These are phyloP conservation scores for Botrytis elliptica DNA, from an alignment of 2,329 filamentous ascomycete species.

Conservation along the genomic window DNA sequence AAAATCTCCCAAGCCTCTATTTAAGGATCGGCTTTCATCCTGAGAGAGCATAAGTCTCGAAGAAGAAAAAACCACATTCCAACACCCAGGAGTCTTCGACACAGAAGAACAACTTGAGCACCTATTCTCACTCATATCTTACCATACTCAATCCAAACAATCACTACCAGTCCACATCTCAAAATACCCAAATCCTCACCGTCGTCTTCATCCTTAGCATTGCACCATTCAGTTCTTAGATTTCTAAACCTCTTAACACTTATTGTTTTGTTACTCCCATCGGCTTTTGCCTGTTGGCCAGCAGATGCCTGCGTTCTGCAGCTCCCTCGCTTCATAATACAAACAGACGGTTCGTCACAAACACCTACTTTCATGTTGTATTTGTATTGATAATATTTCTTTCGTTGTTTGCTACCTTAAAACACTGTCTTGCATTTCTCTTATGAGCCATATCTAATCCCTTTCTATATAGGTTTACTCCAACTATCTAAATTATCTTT, in stretches of 20 bases:
- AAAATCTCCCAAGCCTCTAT: not conserved
- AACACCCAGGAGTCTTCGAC: not conserved
- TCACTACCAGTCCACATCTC: not conserved
- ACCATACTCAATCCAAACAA: not conserved
- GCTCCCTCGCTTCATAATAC: not conserved
- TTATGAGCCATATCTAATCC: not conserved
- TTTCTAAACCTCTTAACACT: not conserved
- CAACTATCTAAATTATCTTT: not conserved
- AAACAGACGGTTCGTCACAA: constrained; percentile 5
- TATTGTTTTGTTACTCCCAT: not conserved
- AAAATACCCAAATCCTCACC: no score
- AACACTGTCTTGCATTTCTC: not conserved
- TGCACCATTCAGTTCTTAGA: not conserved
- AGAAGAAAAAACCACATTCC: not conserved
- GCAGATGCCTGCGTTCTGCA: not conserved
- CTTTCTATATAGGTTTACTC: not conserved
- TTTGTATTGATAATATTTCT: not conserved
- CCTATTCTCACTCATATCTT: not conserved
- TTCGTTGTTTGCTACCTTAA: not conserved
- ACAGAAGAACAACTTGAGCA: not conserved
- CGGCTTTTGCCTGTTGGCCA: no score
- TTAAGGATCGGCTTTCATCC: not conserved
- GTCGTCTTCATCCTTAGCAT: not conserved
- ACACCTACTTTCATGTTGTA: not conserved
- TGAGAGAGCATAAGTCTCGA: not conserved